A percentile compares a stretch with the other conserved stretches of the same genome.
These are phyloP conservation scores for Lactarius deliciosus DNA, from an alignment of 768 basidiomycete genomes.

Conservation along the genomic window DNA sequence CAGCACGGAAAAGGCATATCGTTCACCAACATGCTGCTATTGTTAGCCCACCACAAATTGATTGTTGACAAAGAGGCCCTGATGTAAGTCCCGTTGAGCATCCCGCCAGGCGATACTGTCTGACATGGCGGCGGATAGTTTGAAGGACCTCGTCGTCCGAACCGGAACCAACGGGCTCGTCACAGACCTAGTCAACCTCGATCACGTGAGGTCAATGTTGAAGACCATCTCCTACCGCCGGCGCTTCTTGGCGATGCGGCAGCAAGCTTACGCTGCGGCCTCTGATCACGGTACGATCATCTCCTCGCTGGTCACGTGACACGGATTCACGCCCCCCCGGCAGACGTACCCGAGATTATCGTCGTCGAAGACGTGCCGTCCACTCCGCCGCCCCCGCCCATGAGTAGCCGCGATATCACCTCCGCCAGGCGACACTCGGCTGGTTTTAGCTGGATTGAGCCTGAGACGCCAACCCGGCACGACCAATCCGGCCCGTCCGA, in stretches of 20 bases:
- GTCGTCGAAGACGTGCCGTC: constrained; percentile 55
- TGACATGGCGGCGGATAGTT: constrained; percentile 41
- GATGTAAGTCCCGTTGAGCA: constrained; percentile 53
- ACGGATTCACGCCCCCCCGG: background rate
- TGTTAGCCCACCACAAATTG: constrained; percentile 89
- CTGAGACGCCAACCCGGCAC: constrained; percentile 40
- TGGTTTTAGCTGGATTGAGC: constrained; percentile 27
- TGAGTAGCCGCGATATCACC: constrained; percentile 56
- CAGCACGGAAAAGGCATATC: constrained; percentile 78
- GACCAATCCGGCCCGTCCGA: constrained; percentile 36
- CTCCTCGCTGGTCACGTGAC: background rate
- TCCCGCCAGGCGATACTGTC: background rate
- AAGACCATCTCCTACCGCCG: constrained; percentile 71
- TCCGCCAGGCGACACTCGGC: constrained; percentile 35
- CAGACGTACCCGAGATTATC: constrained; percentile 70
- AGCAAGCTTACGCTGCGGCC: constrained; percentile 40
- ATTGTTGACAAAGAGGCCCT: constrained; percentile 88
- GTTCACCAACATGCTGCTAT: constrained; percentile 84
- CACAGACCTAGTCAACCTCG: constrained; percentile 79
- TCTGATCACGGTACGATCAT: constrained; percentile 35
- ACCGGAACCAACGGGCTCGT: constrained; percentile 79
- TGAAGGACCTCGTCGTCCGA: constrained; percentile 77
- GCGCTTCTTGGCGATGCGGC: constrained; percentile 56
- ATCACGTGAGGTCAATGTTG: constrained; percentile 80
- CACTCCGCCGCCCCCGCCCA: constrained; percentile 40